These are phyloP conservation scores for Heterobasidion irregulare DNA, from an alignment of 1,284 basidiomycete genomes.

Conservation along the genomic window DNA sequence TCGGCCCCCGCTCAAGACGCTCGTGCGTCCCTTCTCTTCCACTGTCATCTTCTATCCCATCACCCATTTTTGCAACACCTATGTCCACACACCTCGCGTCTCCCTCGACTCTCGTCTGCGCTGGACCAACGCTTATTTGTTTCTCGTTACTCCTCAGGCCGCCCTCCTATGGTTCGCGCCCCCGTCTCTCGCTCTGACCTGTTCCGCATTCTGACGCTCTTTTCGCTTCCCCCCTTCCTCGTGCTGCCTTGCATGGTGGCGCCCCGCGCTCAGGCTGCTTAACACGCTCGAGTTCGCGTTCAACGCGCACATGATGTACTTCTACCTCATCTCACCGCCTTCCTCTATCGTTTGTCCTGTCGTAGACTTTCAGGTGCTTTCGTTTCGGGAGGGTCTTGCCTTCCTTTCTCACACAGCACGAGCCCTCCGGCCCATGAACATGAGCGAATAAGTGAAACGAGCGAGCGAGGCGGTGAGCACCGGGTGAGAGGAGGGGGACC, in stretches of 20 bases:
- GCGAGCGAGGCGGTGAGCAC: too few species aligned
- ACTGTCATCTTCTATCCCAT: not conserved
- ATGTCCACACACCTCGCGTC: too few species aligned
- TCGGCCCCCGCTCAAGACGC: slow-evolving; percentile 23
- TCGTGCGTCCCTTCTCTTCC: slow-evolving; percentile 23
- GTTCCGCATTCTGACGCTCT: too few species aligned
- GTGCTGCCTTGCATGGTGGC: slow-evolving; percentile 12
- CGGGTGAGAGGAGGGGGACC: too few species aligned
- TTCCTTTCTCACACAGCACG: too few species aligned
- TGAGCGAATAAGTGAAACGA: too few species aligned
- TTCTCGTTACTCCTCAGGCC: slow-evolving; percentile 21
- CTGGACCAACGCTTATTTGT: not conserved
- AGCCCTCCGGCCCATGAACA: too few species aligned
- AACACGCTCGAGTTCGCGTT: not conserved
- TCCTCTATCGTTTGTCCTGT: too few species aligned
- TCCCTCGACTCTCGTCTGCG: not conserved
- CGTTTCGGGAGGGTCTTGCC: not conserved
- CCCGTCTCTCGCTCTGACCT: slow-evolving; percentile 5
- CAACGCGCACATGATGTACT: slow-evolving; percentile 38
- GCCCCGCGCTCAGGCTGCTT: slow-evolving; percentile 11
- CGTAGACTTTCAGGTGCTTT: not conserved
- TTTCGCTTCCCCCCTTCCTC: too few species aligned
- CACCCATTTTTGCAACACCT: not conserved
- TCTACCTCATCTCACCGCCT: slow-evolving; percentile 33
- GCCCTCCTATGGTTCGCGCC: slow-evolving; percentile 28